A percentile compares a stretch with the other conserved stretches of the same genome.
phyloP scores from a whole-genome alignment of 768 basidiomycete genomes.

The Myochromella boudieri region DNA sequence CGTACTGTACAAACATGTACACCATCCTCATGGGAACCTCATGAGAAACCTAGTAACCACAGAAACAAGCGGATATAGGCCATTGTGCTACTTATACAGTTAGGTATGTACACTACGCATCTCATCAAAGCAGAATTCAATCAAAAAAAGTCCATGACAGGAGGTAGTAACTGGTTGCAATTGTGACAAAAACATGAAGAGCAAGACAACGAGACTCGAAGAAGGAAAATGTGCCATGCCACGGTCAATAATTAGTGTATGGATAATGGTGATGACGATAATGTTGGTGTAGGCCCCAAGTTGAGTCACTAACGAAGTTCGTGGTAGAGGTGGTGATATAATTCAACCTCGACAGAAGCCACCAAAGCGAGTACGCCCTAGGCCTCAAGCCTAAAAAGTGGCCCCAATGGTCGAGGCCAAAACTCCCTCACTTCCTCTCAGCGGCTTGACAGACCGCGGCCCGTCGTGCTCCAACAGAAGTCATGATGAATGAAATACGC shows the following conservation, averaged over 20 bases:
- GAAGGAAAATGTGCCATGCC: background rate
- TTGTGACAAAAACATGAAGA: constrained; percentile 12
- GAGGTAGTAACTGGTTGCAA: background rate
- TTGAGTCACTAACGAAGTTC: background rate
- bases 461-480: too few relatives aligned
- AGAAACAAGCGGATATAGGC: too few relatives aligned
- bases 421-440: too few relatives aligned
- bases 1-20: too few relatives aligned
- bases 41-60: too few relatives aligned
- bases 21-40: too few relatives aligned
- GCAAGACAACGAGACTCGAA: background rate
- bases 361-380: too few relatives aligned
- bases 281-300: background rate
- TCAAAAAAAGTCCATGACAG: constrained; percentile 10
- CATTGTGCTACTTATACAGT: constrained; percentile 23
- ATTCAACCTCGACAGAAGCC: too few relatives aligned
- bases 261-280: background rate
- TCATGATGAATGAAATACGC: background rate
- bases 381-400: too few relatives aligned
- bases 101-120: constrained; percentile 20
- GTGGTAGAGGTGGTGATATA: too few relatives aligned
- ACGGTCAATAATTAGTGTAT: background rate
- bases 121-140: constrained; percentile 15
- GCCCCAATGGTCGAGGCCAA: too few relatives aligned
- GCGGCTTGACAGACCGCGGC: too few relatives aligned